A percentile compares a stretch with the other conserved stretches of the same genome.
Conservation (phyloP, 257 asterid genomes). For the Paraleonurus japonicus region DNA sequence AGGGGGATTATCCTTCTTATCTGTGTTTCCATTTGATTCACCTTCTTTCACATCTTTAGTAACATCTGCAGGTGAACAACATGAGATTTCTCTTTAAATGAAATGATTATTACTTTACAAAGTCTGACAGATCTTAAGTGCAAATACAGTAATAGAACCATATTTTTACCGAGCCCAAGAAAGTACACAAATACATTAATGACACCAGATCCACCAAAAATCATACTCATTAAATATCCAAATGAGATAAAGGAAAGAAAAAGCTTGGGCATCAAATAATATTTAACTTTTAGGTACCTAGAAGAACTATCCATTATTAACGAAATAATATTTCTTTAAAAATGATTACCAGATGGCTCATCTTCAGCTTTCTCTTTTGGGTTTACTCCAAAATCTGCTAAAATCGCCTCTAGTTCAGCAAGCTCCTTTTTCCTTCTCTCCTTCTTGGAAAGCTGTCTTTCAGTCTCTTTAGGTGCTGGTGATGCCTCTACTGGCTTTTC, state of each 20-base stretch:
- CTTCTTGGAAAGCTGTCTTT: constrained; percentile 92
- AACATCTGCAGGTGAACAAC: constrained; percentile 34
- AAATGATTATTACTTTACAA: background rate
- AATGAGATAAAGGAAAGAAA: background rate
- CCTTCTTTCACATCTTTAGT: constrained; percentile 56
- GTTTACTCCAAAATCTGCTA: constrained; percentile 79
- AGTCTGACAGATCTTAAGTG: constrained; percentile 1
- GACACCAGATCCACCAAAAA: background rate
- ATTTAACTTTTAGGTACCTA: background rate
- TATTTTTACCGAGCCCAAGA: background rate
- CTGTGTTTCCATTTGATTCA: constrained; percentile 40
- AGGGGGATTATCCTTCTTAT: constrained; percentile 50
- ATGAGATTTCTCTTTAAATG: background rate
- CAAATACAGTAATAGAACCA: background rate
- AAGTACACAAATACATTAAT: background rate
- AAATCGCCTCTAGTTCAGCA: constrained; percentile 88
- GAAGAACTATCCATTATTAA: background rate
- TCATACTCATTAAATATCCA: background rate
- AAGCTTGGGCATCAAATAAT: background rate
- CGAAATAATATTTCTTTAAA: background rate
- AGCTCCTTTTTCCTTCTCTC: constrained; percentile 93
- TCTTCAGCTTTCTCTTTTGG: constrained; percentile 55
- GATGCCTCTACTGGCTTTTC: constrained; percentile 55
- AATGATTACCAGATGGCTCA: constrained; percentile 55
- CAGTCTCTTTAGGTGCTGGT: constrained; percentile 72